phyloP scores from a whole-genome alignment of 495 filamentous ascomycete species.

The Glonium stellatum region DNA sequence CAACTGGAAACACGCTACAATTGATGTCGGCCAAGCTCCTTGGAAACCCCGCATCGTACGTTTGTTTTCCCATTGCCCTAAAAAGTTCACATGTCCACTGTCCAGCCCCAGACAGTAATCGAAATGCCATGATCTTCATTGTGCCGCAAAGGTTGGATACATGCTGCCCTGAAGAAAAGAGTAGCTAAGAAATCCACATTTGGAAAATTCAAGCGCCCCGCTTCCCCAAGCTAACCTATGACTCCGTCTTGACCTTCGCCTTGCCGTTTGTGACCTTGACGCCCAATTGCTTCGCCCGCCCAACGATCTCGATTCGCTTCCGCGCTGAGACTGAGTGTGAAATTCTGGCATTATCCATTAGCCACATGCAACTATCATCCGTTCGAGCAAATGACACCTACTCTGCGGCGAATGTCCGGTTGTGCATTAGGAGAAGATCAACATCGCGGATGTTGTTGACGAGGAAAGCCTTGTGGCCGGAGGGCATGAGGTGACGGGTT shows the following conservation, averaged over 20 bases:
- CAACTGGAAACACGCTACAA: no score
- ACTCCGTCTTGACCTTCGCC: constrained; percentile 95
- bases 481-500: constrained; percentile 97
- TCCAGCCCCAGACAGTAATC: background rate
- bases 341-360: constrained; percentile 55
- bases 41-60: no score
- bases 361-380: constrained; percentile 17
- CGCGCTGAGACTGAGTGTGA: constrained; percentile 92
- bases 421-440: constrained; percentile 99
- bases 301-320: constrained; percentile 96
- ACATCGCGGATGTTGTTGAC: constrained; percentile 89
- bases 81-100: background rate
- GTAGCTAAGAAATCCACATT: background rate
- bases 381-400: constrained; percentile 46
- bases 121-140: constrained; percentile 2
- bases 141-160: constrained; percentile 4
- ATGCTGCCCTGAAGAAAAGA: constrained; percentile 11
- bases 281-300: constrained; percentile 90
- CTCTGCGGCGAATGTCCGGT: constrained; percentile 97
- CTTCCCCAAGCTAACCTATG: constrained; percentile 48
- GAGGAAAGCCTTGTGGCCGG: constrained; percentile 98
- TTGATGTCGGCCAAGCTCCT: no score
- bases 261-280: constrained; percentile 99
- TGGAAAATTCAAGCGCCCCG: background rate
- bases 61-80: background rate